Evolutionary conservation across 2,329 filamentous ascomycete species (phyloP), one percentile per base, ranked within the genome.

Genomic region (Cladosporium sp.): DNA sequence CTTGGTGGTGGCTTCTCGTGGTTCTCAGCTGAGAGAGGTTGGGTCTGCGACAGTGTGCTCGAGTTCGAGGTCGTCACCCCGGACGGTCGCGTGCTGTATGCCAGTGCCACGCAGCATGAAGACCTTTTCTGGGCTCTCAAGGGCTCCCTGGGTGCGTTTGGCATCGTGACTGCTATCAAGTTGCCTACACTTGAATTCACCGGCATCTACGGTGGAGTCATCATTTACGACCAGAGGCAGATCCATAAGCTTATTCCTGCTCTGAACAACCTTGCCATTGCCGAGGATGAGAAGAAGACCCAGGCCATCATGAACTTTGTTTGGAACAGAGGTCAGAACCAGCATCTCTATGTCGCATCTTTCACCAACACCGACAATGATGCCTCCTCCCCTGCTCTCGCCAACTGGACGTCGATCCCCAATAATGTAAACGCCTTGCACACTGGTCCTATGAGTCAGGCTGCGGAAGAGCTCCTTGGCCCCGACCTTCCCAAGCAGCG

Each of bases 1-100:
- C 77, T 83, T 0, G 81, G 81, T 10, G 73, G 73, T 28, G 84
- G 84, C 7, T 80, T 84, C 31, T 82, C 81, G 1, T 85, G 78
- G 74, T 81, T 83, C 68, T 77, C 80, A 1, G 78, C 78, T 0
- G 72, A 73, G 1, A 72, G 79, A 67, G 86, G 85, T 18, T 85
- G 82, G 76, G 82, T 79, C 23, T 81, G 80, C 62, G 84, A 73
- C 31, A 68, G 53, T 31, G 68, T 70, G 5, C 11, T 68, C 7
- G 69, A 71, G 31, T 68, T 70, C 23, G 68, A 72, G 56, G 65
- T 75, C 7, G 71, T 74, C 11, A 68, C 69, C n/a, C 69, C 72
- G 5, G 64, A 67, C 44, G 71, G 69, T 8, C 55, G 67, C 21
- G 67, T 71, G 7, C 49, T 73, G n/a, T 67, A 65, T 28, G 70